A percentile compares a stretch with the other conserved stretches of the same genome.
phyloP scores from a whole-genome alignment of 1,284 basidiomycete species.

The Leucocoprinus gongylophorus region DNA sequence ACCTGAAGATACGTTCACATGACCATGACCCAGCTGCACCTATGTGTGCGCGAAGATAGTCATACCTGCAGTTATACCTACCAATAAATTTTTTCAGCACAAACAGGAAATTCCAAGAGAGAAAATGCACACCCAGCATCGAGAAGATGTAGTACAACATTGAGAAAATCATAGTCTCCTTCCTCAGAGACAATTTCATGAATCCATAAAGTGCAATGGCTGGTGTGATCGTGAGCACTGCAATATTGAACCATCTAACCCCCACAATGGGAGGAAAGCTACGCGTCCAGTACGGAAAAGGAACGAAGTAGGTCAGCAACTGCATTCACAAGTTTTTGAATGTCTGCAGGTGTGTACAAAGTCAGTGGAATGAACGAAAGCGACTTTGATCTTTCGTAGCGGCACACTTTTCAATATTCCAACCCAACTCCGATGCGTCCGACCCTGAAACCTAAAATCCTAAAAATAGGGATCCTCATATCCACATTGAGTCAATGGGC shows the following conservation, averaged over 20 bases:
- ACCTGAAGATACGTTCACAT: conserved; percentile 35
- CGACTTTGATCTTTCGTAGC: no score
- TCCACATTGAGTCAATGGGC: no score
- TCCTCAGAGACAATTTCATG: conserved; percentile 37
- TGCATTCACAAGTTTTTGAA: background rate
- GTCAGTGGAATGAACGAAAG: no score
- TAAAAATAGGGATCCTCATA: no score
- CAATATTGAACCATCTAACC: conserved; percentile 61
- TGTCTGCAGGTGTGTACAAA: background rate
- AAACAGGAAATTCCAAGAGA: conserved; percentile 9
- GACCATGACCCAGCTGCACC: no score
- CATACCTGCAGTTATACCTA: conserved; percentile 56
- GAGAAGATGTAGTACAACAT: conserved; percentile 71
- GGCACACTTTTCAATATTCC: no score
- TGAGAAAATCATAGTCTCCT: conserved; percentile 54
- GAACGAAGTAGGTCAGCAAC: conserved; percentile 1
- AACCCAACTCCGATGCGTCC: no score
- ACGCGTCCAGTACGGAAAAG: conserved; percentile 9
- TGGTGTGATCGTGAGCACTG: conserved; percentile 62
- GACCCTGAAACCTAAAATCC: no score
- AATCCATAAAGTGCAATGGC: conserved; percentile 62
- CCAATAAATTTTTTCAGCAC: conserved; percentile 15
- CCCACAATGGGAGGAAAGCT: conserved; percentile 43
- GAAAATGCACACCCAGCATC: conserved; percentile 45
- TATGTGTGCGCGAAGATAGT: conserved; percentile 5